Conservation (phyloP, 208 protist species). For the Leptomonas pyrrhocoris region DNA sequence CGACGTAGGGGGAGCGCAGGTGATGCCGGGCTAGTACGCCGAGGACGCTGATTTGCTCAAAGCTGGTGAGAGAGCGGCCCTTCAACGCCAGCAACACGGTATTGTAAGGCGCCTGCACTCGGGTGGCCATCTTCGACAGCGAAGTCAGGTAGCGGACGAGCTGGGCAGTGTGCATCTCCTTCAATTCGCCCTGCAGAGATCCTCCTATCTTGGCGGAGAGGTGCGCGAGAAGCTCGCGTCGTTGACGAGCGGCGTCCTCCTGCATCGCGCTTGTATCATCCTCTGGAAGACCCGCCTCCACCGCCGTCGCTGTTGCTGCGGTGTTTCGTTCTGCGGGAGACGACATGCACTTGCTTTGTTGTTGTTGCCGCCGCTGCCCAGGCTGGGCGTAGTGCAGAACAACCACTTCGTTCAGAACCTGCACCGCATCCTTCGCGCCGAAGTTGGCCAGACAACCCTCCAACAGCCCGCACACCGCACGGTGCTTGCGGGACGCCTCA, state of each 20-base stretch:
- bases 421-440: conserved; percentile 42
- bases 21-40: conserved; percentile 63
- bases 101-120: conserved; percentile 44
- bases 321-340: background rate
- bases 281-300: background rate
- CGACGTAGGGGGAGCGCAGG: conserved; percentile 36
- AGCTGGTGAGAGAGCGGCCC: conserved; percentile 37
- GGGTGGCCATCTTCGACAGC: conserved; percentile 55
- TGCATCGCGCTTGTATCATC: background rate
- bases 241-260: conserved; percentile 1
- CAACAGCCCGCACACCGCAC: conserved; percentile 39
- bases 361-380: conserved; percentile 8
- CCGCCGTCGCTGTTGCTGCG: background rate
- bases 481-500: conserved; percentile 28
- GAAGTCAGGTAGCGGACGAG: conserved; percentile 65
- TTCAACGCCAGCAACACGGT: conserved; percentile 40
- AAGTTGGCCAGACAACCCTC: conserved; percentile 17
- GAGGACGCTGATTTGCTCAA: conserved; percentile 53
- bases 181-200: conserved; percentile 7
- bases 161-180: conserved; percentile 33
- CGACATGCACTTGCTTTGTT: background rate
- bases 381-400: background rate
- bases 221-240: conserved; percentile 7
- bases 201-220: conserved; percentile 16
- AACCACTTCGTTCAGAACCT: conserved; percentile 59